Evolutionary conservation across 371 early-diverging fungal species (phyloP).

Genomic region (Sporodiniella umbellata): DNA sequence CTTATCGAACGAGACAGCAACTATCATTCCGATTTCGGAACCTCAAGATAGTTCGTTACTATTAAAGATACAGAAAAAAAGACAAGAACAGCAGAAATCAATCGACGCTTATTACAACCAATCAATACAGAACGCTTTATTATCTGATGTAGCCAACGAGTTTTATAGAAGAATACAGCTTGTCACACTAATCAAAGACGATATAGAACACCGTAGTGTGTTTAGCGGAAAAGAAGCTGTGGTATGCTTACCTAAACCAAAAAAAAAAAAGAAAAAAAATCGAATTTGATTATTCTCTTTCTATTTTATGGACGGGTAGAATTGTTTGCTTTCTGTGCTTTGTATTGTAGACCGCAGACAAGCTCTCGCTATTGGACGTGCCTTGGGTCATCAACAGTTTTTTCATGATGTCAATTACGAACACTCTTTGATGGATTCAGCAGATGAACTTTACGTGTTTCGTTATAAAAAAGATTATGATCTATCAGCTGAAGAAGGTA

Average conservation of each 20-base stretch:
- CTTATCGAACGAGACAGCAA: constrained; percentile 14
- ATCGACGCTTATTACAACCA: constrained; percentile 29
- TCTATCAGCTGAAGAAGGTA: constrained; percentile 24
- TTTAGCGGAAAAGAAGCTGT: constrained; percentile 84
- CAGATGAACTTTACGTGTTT: constrained; percentile 63
- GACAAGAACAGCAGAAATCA: constrained; percentile 31
- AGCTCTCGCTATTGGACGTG: constrained; percentile 66
- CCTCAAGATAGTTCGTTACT: constrained; percentile 12
- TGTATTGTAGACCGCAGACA: constrained; percentile 51
- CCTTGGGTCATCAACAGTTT: constrained; percentile 64
- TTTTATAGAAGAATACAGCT: constrained; percentile 53
- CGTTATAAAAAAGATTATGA: not conserved
- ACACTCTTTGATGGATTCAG: constrained; percentile 59
- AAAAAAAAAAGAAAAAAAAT: no score
- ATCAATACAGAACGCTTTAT: constrained; percentile 60
- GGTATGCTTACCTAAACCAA: constrained; percentile 29
- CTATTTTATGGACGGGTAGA: no score
- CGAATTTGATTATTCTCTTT: no score
- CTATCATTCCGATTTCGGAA: constrained; percentile 1
- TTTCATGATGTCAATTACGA: constrained; percentile 72
- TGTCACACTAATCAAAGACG: constrained; percentile 69
- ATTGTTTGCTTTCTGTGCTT: not conserved
- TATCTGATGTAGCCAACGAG: constrained; percentile 72
- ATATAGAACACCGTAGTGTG: constrained; percentile 72
- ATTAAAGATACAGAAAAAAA: constrained; percentile 29